Conservation (phyloP, 176 grass and related monocot species). For the Oryza punctata region DNA sequence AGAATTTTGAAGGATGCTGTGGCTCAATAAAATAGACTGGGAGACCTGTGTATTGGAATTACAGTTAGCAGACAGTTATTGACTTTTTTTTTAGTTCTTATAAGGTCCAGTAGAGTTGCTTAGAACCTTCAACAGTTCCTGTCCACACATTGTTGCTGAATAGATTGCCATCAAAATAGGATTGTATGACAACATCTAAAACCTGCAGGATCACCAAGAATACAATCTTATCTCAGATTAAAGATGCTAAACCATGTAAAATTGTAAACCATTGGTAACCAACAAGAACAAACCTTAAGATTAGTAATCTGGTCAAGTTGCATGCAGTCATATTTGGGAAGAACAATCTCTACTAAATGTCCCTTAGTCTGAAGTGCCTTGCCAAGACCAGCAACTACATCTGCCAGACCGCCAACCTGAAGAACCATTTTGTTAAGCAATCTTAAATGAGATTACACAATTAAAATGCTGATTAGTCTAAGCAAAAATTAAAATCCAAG, state of each 20-base stretch:
- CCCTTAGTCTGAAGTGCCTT: conserved; percentile 90
- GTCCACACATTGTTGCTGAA: conserved; percentile 98
- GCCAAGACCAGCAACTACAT: conserved; percentile 87
- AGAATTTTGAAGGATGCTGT: conserved; percentile 82
- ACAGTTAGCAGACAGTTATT: conserved; percentile 34
- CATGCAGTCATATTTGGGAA: conserved; percentile 99
- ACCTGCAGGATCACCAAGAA: conserved; percentile 50
- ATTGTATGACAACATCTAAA: conserved; percentile 73
- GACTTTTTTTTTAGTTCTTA: background rate
- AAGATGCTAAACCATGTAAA: conserved; percentile 1
- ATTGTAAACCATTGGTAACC: conserved; percentile 5
- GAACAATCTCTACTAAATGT: conserved; percentile 84
- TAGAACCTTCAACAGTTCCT: conserved; percentile 82
- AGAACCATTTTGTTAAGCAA: conserved; percentile 30
- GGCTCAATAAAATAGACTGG: conserved; percentile 98
- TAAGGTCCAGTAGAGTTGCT: conserved; percentile 23
- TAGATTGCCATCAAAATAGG: conserved; percentile 81
- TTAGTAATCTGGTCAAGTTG: conserved; percentile 61
- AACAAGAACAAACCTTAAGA: conserved; percentile 63
- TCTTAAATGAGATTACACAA: conserved; percentile 18
- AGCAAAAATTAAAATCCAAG: conserved; percentile 6
- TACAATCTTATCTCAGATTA: conserved; percentile 6
- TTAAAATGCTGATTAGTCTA: conserved; percentile 14
- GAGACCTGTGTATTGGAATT: conserved; percentile 65
- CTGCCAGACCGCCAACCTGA: conserved; percentile 95